A percentile compares a stretch with the other conserved stretches of the same genome.
Evolutionary conservation across 2,329 filamentous ascomycete genomes (phyloP).

Genomic region (Bisporella sp.): DNA sequence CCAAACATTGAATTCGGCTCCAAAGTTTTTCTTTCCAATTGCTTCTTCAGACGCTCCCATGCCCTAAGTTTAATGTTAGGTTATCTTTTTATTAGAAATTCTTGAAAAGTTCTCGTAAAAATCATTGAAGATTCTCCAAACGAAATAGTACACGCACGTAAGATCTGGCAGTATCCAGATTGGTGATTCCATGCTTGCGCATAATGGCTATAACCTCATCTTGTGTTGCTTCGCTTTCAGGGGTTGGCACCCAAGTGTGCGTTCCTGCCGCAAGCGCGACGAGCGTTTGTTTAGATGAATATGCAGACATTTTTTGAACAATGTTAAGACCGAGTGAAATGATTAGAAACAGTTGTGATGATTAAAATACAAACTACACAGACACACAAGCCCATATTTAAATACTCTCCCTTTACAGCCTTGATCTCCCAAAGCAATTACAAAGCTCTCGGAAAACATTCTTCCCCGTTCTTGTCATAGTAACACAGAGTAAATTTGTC

Average conservation of each 20-base stretch:
- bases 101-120: neutral
- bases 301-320: neutral
- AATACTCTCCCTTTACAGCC: too few species aligned
- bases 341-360: neutral
- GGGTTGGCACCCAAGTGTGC: neutral
- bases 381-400: neutral
- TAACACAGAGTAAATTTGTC: too few species aligned
- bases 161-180: slow-evolving; percentile 2
- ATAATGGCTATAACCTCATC: neutral
- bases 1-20: neutral
- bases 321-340: too few species aligned
- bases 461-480: too few species aligned
- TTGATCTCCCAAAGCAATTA: too few species aligned
- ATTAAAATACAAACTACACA: neutral
- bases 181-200: neutral
- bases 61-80: neutral
- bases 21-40: slow-evolving; percentile 1
- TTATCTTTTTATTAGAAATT: too few species aligned
- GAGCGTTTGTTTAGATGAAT: neutral
- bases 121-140: neutral
- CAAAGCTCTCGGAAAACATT: too few species aligned
- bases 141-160: neutral
- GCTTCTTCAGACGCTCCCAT: slow-evolving; percentile 1
- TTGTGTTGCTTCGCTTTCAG: neutral
- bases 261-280: neutral